A percentile compares a stretch with the other conserved stretches of the same genome.
Conservation (phyloP, 2,329 filamentous ascomycete genomes). For the Colletotrichum sublineola region DNA sequence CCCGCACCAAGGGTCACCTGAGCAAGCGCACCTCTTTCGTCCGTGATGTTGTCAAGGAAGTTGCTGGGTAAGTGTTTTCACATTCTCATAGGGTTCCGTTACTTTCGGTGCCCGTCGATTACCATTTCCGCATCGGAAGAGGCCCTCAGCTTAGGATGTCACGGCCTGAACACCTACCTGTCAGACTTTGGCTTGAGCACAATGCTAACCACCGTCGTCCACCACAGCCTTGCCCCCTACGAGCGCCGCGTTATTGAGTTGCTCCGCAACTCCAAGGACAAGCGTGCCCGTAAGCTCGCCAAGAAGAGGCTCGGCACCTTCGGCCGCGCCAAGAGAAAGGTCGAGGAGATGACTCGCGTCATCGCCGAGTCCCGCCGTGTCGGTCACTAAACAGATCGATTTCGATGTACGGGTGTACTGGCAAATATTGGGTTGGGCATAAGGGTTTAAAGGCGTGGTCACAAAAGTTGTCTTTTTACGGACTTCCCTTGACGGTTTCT, state of each 20-base stretch:
- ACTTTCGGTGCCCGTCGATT: not conserved
- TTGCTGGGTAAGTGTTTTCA: constrained; percentile 81
- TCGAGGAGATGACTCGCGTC: constrained; percentile 97
- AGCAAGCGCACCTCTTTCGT: constrained; percentile 98
- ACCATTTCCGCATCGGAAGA: not conserved
- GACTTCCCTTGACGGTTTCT: constrained; percentile 49
- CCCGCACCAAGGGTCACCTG: constrained; percentile 92
- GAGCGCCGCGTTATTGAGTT: constrained; percentile 99
- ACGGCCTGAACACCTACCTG: not conserved
- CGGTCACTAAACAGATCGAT: constrained; percentile 64
- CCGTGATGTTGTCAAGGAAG: constrained; percentile 97
- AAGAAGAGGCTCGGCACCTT: constrained; percentile 99
- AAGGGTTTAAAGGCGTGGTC: constrained; percentile 52
- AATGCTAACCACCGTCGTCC: constrained; percentile 48
- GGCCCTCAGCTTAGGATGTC: no score
- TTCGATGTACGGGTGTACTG: constrained; percentile 19
- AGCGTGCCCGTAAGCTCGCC: constrained; percentile 98
- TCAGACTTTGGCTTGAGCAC: not conserved
- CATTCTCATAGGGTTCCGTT: not conserved
- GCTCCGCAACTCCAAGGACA: constrained; percentile 99
- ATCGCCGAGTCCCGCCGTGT: constrained; percentile 91
- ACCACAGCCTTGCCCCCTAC: constrained; percentile 83
- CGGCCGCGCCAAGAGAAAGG: constrained; percentile 99
- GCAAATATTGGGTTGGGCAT: constrained; percentile 39
- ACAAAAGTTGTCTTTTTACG: constrained; percentile 47